Percentiles rank a stretch among this genome's conserved stretches.
phyloP scores from a whole-genome alignment of 192 early-diverging fungal genomes.

The Gigaspora rosea region DNA sequence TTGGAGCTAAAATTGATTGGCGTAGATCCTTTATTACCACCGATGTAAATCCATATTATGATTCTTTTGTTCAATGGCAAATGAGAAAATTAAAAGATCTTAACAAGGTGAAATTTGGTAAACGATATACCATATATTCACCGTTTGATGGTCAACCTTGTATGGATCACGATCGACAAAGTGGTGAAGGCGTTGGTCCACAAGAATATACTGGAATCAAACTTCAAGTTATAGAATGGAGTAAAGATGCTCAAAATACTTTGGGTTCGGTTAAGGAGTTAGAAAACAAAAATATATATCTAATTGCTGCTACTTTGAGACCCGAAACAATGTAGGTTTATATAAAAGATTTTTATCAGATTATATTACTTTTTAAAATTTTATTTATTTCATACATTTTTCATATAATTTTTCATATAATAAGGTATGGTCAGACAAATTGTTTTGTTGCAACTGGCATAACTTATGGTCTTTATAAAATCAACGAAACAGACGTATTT shows the following conservation, averaged over 20 bases:
- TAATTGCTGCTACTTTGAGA: constrained; percentile 94
- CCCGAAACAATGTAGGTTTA: constrained; percentile 92
- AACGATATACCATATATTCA: constrained; percentile 97
- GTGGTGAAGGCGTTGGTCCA: constrained; percentile 91
- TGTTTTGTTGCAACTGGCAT: constrained; percentile 94
- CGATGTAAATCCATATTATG: constrained; percentile 97
- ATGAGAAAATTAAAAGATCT: constrained; percentile 83
- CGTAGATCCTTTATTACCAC: constrained; percentile 97
- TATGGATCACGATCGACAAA: constrained; percentile 97
- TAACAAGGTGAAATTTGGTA: constrained; percentile 91
- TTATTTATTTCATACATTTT: not conserved
- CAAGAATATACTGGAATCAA: constrained; percentile 98
- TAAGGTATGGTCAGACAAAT: constrained; percentile 94
- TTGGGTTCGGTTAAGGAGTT: constrained; percentile 56
- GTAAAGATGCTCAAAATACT: constrained; percentile 45
- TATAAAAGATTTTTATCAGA: not conserved
- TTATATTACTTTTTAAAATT: not conserved
- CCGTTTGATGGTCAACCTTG: constrained; percentile 94
- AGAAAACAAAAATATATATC: constrained; percentile 75
- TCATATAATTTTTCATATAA: not conserved
- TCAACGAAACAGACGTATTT: constrained; percentile 78
- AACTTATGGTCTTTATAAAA: constrained; percentile 87
- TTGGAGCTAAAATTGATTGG: constrained; percentile 91
- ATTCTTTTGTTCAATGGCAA: constrained; percentile 98
- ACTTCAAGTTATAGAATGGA: constrained; percentile 77